Conservation (phyloP, 2,329 filamentous ascomycete genomes). For the Domatiomyces globalis region DNA sequence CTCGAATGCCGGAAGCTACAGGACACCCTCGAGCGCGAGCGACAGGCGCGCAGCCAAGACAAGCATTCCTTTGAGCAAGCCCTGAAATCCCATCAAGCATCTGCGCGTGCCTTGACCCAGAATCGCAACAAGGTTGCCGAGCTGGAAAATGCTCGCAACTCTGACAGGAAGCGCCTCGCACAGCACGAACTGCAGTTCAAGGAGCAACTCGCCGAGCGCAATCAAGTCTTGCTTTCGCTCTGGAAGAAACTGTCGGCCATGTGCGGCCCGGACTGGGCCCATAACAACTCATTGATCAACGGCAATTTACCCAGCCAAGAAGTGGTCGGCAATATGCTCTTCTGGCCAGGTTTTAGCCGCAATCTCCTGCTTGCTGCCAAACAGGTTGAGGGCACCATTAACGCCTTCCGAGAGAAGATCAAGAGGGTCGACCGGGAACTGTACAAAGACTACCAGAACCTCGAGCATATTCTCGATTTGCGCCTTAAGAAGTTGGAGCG, state of each 20-base stretch:
- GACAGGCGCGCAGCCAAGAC: constrained; percentile 68
- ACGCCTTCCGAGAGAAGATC: constrained; percentile 64
- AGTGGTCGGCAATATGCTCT: constrained; percentile 67
- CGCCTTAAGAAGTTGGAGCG: constrained; percentile 76
- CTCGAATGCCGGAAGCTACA: constrained; percentile 73
- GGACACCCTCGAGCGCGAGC: constrained; percentile 84
- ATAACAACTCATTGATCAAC: constrained; percentile 77
- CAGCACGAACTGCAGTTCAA: constrained; percentile 66
- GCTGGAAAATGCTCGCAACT: constrained; percentile 62
- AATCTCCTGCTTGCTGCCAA: constrained; percentile 79
- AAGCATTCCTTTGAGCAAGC: constrained; percentile 78
- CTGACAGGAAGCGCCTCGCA: constrained; percentile 63
- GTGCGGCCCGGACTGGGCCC: constrained; percentile 83
- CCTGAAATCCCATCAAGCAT: constrained; percentile 74
- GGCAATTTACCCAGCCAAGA: constrained; percentile 75
- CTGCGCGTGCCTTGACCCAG: constrained; percentile 69
- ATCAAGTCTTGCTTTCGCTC: constrained; percentile 70
- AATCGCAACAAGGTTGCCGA: constrained; percentile 76
- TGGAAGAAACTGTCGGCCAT: constrained; percentile 80
- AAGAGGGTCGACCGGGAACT: constrained; percentile 76
- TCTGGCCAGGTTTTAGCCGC: constrained; percentile 66
- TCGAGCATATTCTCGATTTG: constrained; percentile 67
- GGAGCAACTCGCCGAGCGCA: constrained; percentile 79
- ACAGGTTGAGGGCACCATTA: constrained; percentile 67
- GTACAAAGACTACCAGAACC: constrained; percentile 75